A percentile compares a stretch with the other conserved stretches of the same genome.
phyloP scores from a whole-genome alignment of 2,329 filamentous ascomycete species.

The Rhinocladiella mackenziei region DNA sequence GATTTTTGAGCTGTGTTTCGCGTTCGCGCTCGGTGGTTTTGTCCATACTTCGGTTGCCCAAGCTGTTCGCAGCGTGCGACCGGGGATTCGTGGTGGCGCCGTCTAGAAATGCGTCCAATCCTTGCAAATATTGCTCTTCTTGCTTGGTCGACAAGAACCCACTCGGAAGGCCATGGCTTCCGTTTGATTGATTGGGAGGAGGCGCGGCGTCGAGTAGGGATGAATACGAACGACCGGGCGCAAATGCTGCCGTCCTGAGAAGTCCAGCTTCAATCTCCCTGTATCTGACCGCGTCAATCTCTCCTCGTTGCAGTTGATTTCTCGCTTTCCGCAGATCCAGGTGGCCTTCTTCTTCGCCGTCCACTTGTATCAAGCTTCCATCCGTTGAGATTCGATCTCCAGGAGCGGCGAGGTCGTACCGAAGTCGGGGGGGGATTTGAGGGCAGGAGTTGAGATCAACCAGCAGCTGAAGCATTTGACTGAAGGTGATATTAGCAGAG shows the following conservation, averaged over 20 bases:
- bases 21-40: slow-evolving; percentile 53
- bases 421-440: slow-evolving; percentile 69
- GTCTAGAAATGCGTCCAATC: slow-evolving; percentile 38
- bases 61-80: slow-evolving; percentile 39
- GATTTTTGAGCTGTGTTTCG: slow-evolving; percentile 65
- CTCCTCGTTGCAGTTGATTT: slow-evolving; percentile 36
- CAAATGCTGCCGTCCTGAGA: slow-evolving; percentile 39
- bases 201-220: slow-evolving; percentile 12
- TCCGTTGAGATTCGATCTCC: slow-evolving; percentile 46
- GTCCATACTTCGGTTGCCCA: slow-evolving; percentile 42
- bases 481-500: slow-evolving; percentile 38
- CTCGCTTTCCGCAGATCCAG: slow-evolving; percentile 40
- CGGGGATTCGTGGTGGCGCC: slow-evolving; percentile 16
- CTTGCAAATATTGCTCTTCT: slow-evolving; percentile 42
- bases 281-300: slow-evolving; percentile 37
- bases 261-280: slow-evolving; percentile 39
- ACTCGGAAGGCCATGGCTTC: slow-evolving; percentile 29
- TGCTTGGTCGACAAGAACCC: slow-evolving; percentile 45
- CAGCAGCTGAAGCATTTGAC: slow-evolving; percentile 81
- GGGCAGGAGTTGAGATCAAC: slow-evolving; percentile 82
- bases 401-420: slow-evolving; percentile 62
- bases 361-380: slow-evolving; percentile 30
- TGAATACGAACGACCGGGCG: slow-evolving; percentile 34
- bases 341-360: slow-evolving; percentile 23
- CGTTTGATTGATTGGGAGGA: background rate